Base-by-base conservation (phyloP, 1,284 basidiomycete species). In the Taiwanofungus camphoratus region DNA sequence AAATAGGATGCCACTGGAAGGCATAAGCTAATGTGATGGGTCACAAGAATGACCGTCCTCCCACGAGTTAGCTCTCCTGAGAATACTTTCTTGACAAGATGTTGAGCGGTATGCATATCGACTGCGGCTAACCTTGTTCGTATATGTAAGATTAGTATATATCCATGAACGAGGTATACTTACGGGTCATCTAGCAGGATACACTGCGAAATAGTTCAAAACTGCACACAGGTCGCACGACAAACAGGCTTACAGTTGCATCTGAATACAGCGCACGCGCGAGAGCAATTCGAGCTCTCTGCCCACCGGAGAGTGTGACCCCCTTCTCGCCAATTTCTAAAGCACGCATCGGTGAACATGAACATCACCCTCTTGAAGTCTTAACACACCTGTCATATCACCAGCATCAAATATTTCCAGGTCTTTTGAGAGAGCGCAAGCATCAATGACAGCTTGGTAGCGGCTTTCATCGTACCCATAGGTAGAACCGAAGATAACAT, bases 111-210 rank as follows among this genome's bases (percentile, higher is more conserved):
- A 56, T 92, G 88, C 65, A 90, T 89, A 62, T 95, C 92, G 6
- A 95, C 88, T 1, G 91, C 90, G 0, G 87, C 84, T 11, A 95
- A 70, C 3, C 87, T 87, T n/a, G n/a, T n/a, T n/a, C n/a, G n/a
- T n/a, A n/a, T n/a, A n/a, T n/a, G n/a, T n/a, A n/a, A n/a, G n/a
- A n/a, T n/a, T n/a, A n/a, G n/a, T 38, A 7, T 22, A 29, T 9
- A 5, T 12, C n/a, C 20, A 16, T 16, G 32, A 41, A 36, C n/a
- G 12, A n/a, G n/a, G 13, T 38, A 38, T 22, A 63, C 80, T 58
- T 58, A 82, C 77, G 81, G 80, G 60, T 94, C 92, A 62, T 95
- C 92, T n/a, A 94, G 73, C 7, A 93, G 71, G 15, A 94, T 74
- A 52, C 77, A 79, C 72, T 83, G 52, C 2, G 57, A 63, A 27